These are phyloP conservation scores for Pestalotiopsis sp. DNA, from an alignment of 2,329 filamentous ascomycete species.

Conservation along the genomic window DNA sequence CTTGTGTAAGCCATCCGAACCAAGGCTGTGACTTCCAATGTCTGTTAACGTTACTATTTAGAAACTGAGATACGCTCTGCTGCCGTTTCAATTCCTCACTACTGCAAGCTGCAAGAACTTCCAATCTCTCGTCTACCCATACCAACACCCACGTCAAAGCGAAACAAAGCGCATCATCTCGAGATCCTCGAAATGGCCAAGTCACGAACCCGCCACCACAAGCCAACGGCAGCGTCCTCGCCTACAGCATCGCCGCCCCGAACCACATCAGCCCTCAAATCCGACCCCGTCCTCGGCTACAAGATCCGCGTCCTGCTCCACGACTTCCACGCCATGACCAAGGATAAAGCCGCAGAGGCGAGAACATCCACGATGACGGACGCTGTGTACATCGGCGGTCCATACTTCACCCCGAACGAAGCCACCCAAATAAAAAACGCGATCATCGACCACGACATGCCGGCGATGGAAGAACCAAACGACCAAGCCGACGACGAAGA, in stretches of 20 bases:
- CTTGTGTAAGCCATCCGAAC: no score
- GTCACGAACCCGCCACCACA: neutral
- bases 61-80: rapidly evolving
- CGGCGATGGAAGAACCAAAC: neutral
- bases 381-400: neutral
- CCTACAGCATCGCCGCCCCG: neutral
- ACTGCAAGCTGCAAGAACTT: no score
- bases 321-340: neutral
- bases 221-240: neutral
- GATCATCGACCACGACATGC: neutral
- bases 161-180: no score
- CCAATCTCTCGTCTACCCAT: no score
- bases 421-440: neutral
- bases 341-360: neutral
- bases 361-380: neutral
- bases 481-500: neutral
- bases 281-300: neutral
- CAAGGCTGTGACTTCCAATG: no score
- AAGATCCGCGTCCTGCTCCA: neutral
- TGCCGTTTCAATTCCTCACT: no score
- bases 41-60: no score
- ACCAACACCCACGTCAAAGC: no score
- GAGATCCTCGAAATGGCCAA: neutral
- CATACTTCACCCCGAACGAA: neutral
- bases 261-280: neutral